These are phyloP conservation scores for Chrysosphaeria jannelii DNA, from an alignment of 2,329 filamentous ascomycete genomes.

Conservation along the genomic window DNA sequence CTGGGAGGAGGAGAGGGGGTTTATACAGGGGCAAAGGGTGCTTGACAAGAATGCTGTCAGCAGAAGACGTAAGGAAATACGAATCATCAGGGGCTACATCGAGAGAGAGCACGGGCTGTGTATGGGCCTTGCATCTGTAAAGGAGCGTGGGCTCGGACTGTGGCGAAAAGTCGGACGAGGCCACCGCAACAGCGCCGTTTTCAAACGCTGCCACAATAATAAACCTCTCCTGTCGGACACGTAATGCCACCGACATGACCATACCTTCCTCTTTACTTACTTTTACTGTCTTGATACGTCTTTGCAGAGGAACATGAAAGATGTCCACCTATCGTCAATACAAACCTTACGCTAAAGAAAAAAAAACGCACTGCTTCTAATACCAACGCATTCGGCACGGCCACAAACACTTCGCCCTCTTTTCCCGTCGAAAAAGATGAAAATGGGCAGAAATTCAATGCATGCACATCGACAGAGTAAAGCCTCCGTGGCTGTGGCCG, in stretches of 20 bases:
- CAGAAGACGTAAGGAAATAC: conserved; percentile 51
- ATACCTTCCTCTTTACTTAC: conserved; percentile 33
- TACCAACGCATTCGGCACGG: conserved; percentile 49
- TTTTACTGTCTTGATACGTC: conserved; percentile 28
- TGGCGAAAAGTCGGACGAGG: too few species aligned
- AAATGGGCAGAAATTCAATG: conserved; percentile 85
- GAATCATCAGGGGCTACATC: conserved; percentile 18
- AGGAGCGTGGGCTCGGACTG: conserved; percentile 19
- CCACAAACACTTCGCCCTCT: conserved; percentile 19
- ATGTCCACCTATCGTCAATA: conserved; percentile 32
- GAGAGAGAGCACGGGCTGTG: conserved; percentile 56
- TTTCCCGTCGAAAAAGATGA: conserved; percentile 17
- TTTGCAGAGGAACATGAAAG: conserved; percentile 49
- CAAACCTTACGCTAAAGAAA: not conserved
- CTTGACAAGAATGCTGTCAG: conserved; percentile 50
- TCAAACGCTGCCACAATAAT: conserved; percentile 60
- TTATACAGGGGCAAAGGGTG: conserved; percentile 34
- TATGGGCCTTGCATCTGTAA: conserved; percentile 38
- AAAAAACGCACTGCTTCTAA: conserved; percentile 30
- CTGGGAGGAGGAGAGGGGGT: too few species aligned
- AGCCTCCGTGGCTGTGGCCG: conserved; percentile 51
- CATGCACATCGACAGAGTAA: conserved; percentile 59
- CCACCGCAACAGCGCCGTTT: conserved; percentile 44
- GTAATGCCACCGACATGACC: conserved; percentile 55
- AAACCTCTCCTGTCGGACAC: conserved; percentile 9